Conservation (phyloP, 2,329 filamentous ascomycete genomes). For the Xylaria sp. region DNA sequence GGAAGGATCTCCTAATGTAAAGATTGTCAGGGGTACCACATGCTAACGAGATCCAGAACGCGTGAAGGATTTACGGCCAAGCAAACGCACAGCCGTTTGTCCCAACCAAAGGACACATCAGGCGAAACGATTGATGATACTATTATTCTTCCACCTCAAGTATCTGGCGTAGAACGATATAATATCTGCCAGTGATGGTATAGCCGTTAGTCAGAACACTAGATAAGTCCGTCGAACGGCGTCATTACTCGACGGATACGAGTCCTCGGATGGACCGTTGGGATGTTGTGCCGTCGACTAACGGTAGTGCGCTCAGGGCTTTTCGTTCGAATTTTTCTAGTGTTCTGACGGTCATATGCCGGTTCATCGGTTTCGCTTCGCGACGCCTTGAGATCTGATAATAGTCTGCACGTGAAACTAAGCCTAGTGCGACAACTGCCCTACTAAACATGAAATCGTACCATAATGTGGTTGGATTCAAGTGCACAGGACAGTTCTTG, state of each 20-base stretch:
- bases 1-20: not conserved
- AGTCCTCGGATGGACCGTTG: not conserved
- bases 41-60: not conserved
- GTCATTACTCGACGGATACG: not conserved
- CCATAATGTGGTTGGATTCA: no score
- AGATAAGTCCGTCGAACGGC: not conserved
- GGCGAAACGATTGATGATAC: not conserved
- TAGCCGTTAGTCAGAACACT: not conserved
- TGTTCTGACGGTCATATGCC: no score
- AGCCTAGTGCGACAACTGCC: no score
- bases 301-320: not conserved
- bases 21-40: not conserved
- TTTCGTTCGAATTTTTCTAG: not conserved
- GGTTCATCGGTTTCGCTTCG: not conserved
- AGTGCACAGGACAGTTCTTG: no score
- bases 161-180: not conserved
- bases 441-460: no score
- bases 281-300: not conserved
- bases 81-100: not conserved
- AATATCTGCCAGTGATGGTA: not conserved
- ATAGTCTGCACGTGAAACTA: no score
- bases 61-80: constrained; percentile 2
- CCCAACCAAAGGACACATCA: not conserved
- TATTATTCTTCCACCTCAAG: not conserved
- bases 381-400: no score